phyloP scores from a whole-genome alignment of 371 early-diverging fungal species.

The Catenaria anguillulae region DNA sequence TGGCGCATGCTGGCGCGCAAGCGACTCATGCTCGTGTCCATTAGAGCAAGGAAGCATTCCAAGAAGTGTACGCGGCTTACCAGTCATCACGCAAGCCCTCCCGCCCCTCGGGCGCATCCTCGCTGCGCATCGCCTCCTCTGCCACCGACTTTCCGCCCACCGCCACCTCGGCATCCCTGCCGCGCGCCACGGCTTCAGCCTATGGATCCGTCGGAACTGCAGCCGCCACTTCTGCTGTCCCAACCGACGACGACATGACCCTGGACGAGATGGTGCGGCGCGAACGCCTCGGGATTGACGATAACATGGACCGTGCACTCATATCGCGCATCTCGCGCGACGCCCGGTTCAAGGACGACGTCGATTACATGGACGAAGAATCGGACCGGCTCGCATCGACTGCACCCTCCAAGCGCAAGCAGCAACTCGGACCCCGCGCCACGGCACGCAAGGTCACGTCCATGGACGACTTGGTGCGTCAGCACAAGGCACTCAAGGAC shows the following conservation, averaged over 20 bases:
- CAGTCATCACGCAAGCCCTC: neutral
- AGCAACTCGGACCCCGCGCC: too few species aligned
- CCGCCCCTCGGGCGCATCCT: neutral
- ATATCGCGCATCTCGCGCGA: slow-evolving; percentile 24
- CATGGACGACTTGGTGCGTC: slow-evolving; percentile 48
- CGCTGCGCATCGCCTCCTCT: neutral
- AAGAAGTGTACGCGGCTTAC: neutral
- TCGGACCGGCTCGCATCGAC: slow-evolving; percentile 53
- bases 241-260: slow-evolving; percentile 24
- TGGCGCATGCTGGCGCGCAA: too few species aligned
- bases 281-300: slow-evolving; percentile 36
- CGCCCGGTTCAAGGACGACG: slow-evolving; percentile 11
- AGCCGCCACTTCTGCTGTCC: too few species aligned
- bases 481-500: slow-evolving; percentile 43
- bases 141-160: too few species aligned
- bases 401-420: slow-evolving; percentile 43
- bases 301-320: slow-evolving; percentile 47
- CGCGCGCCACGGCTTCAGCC: too few species aligned
- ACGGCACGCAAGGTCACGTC: slow-evolving; percentile 8
- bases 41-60: neutral
- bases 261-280: slow-evolving; percentile 49
- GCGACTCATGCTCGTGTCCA: too few species aligned
- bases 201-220: too few species aligned
- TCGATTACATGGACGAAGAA: slow-evolving; percentile 83
- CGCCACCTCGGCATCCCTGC: too few species aligned